phyloP scores from a whole-genome alignment of 352 stramenopile species.

The Pythium rishiriense region DNA sequence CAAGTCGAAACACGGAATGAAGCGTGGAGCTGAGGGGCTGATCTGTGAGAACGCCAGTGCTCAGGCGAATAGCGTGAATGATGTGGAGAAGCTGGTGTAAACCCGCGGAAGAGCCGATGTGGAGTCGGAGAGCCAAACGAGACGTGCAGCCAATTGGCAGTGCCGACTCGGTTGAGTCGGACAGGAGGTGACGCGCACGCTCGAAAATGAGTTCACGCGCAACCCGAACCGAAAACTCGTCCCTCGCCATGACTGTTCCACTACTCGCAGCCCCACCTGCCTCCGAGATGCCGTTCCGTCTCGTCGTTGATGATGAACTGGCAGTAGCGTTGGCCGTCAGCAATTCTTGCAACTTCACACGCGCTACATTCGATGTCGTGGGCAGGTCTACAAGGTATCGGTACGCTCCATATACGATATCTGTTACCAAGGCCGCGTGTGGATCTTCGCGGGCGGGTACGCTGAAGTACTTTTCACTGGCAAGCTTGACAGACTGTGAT shows the following conservation, averaged over 20 bases:
- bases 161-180: not conserved
- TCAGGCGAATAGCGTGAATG: constrained; percentile 9
- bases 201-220: constrained; percentile 17
- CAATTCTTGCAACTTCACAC: constrained; percentile 22
- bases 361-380: not conserved
- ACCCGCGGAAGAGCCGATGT: constrained; percentile 16
- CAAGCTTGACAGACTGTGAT: constrained; percentile 30
- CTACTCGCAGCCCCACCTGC: not conserved
- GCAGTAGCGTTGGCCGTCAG: constrained; percentile 30
- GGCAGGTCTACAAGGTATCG: not conserved
- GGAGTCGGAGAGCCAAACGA: constrained; percentile 8
- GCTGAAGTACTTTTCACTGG: constrained; percentile 73
- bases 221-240: constrained; percentile 13
- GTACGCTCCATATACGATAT: constrained; percentile 49
- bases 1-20: not conserved
- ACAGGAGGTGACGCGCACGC: not conserved
- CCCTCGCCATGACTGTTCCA: constrained; percentile 11
- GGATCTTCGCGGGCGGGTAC: constrained; percentile 40
- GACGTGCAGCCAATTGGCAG: not conserved
- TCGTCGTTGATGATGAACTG: constrained; percentile 10
- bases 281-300: constrained; percentile 10
- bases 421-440: constrained; percentile 25
- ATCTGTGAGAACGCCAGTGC: constrained; percentile 13
- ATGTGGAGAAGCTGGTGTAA: constrained; percentile 20
- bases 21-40: not conserved